Evolutionary conservation across 306 rosid species (phyloP).

Genomic region (Cucurbita maxima): DNA sequence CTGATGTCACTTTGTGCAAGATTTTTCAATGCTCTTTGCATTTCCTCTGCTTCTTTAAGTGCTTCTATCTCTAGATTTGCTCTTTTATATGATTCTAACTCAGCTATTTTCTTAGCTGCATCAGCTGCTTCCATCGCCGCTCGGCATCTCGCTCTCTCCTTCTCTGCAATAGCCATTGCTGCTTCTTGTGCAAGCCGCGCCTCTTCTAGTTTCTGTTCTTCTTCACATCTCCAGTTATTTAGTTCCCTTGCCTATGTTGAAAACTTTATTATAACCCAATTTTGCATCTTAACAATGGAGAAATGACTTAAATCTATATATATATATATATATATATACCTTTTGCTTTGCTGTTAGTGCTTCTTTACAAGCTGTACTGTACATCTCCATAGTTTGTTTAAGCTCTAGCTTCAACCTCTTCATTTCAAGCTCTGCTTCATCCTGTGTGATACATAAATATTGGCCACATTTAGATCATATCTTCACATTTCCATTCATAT

Average conservation of each 20-base stretch:
- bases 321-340: slow-evolving; percentile 29
- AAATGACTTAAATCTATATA: neutral
- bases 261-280: neutral
- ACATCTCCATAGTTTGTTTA: slow-evolving; percentile 91
- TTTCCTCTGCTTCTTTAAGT: slow-evolving; percentile 52
- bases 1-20: slow-evolving; percentile 38
- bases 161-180: slow-evolving; percentile 58
- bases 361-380: slow-evolving; percentile 62
- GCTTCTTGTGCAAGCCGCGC: slow-evolving; percentile 50
- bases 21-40: slow-evolving; percentile 39
- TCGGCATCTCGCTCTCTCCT: slow-evolving; percentile 60
- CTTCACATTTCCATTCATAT: neutral
- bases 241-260: slow-evolving; percentile 47
- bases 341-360: slow-evolving; percentile 60
- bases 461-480: neutral
- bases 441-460: slow-evolving; percentile 28
- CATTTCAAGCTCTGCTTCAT: slow-evolving; percentile 76
- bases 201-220: slow-evolving; percentile 56
- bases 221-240: slow-evolving; percentile 36
- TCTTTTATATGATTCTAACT: slow-evolving; percentile 45
- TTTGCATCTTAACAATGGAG: neutral
- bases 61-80: slow-evolving; percentile 36
- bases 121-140: slow-evolving; percentile 70
- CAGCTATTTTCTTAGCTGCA: slow-evolving; percentile 65
- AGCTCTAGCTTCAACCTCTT: slow-evolving; percentile 78